phyloP scores from a whole-genome alignment of 1,139 yeast species.

The Saccharomyces hybrid region DNA sequence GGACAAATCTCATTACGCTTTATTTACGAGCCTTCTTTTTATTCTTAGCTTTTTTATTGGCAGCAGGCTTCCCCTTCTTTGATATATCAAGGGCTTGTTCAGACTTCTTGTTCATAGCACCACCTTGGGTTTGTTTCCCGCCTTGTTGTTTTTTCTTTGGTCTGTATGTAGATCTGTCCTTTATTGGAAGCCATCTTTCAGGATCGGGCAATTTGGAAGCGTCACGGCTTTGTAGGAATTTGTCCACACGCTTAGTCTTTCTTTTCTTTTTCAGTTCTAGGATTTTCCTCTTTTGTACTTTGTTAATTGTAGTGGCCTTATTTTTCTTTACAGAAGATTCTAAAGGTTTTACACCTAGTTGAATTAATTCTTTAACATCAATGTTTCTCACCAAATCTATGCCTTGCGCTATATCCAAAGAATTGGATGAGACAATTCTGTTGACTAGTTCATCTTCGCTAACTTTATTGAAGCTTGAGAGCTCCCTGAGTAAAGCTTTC shows the following conservation, averaged over 20 bases:
- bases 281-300: constrained; percentile 21
- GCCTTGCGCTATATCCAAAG: constrained; percentile 13
- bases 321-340: constrained; percentile 20
- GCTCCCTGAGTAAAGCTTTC: constrained; percentile 16
- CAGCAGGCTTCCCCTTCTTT: constrained; percentile 36
- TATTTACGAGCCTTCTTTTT: constrained; percentile 31
- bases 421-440: constrained; percentile 11
- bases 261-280: constrained; percentile 34
- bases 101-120: constrained; percentile 48
- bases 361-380: constrained; percentile 36
- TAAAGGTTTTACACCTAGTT: constrained; percentile 35
- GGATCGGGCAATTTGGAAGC: constrained; percentile 39
- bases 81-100: constrained; percentile 38
- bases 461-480: constrained; percentile 4
- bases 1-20: not conserved
- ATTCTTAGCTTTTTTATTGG: constrained; percentile 24
- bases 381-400: constrained; percentile 37
- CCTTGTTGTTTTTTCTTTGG: constrained; percentile 52
- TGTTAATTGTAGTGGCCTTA: constrained; percentile 12
- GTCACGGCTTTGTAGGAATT: constrained; percentile 39
- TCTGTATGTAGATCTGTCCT: constrained; percentile 74
- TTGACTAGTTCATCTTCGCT: constrained; percentile 13
- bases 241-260: constrained; percentile 34
- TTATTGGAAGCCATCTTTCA: constrained; percentile 89
- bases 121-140: constrained; percentile 59